These are phyloP conservation scores for Verbascum thapsus DNA, from an alignment of 257 asterid species.

Conservation along the genomic window DNA sequence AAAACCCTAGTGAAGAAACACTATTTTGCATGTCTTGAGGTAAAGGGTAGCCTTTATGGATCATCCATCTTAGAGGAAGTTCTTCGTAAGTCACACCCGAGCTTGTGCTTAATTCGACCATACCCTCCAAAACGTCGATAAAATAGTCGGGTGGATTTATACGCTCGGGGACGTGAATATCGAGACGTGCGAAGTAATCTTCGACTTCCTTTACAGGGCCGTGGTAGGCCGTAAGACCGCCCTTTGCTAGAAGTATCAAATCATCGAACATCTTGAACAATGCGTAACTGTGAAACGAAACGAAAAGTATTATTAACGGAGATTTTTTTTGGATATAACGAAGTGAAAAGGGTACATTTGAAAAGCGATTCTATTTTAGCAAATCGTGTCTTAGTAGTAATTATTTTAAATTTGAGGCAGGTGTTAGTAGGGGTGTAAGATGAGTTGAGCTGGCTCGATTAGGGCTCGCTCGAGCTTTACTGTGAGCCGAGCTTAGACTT, in stretches of 20 bases:
- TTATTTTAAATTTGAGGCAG: no score
- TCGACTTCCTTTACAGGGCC: slow-evolving; percentile 85
- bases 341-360: no score
- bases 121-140: slow-evolving; percentile 87
- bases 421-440: no score
- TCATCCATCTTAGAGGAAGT: slow-evolving; percentile 91
- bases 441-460: no score
- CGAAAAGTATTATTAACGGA: no score
- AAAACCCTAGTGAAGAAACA: slow-evolving; percentile 33
- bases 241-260: slow-evolving; percentile 89
- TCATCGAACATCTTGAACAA: slow-evolving; percentile 92
- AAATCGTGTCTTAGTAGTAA: no score
- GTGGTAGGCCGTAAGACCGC: slow-evolving; percentile 83
- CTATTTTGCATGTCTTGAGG: slow-evolving; percentile 67
- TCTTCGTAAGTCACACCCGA: slow-evolving; percentile 57
- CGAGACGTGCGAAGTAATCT: slow-evolving; percentile 71
- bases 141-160: slow-evolving; percentile 91
- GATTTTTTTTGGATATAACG: no score
- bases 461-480: no score
- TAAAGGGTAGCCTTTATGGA: slow-evolving; percentile 72
- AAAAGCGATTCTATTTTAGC: no score
- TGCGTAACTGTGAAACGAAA: slow-evolving; percentile 66
- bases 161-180: slow-evolving; percentile 76
- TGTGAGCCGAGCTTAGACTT: no score
- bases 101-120: slow-evolving; percentile 64